Evolutionary conservation across 2,329 filamentous ascomycete species (phyloP), one percentile per base, ranked within the genome.

Genomic region (Hypoxylon sp.): DNA sequence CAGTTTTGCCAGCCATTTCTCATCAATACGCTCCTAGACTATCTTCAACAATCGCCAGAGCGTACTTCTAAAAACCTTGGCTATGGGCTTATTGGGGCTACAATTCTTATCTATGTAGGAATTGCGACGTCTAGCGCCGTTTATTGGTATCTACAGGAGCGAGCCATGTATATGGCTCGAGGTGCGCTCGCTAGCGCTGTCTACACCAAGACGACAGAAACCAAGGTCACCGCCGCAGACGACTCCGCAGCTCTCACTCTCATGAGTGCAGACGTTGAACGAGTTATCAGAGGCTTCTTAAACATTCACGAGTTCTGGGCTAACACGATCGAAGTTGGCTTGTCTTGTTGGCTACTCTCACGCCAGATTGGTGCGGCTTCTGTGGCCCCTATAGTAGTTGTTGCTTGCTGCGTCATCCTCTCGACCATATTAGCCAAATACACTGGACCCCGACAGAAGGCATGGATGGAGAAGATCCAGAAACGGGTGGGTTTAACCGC

Each of bases 301-400:
- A 58, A 55, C 3, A 47, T 75, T 25, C 77, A 78, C 34, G 71
- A 76, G n/a, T 57, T 71, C 5, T 77, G 74, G 75, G 72, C 68
- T 0, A 71, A 62, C 19, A 50, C 65, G 1, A 49, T 78, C 1
- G 72, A 80, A 53, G 70, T 76, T 3, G 71, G 59, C 3, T 44
- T 81, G 1, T 75, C 73, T 0, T 73, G 73, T 41, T 82, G 71
- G 62, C 67, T 82, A 0, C 67, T 83, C 1, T 66, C 78, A n/a
- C 61, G 59, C 3, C 72, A 80, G 46, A 59, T 82, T 0, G 78
- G 79, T 0, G 65, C 68, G 0, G 75, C 78, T 0, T 81, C 77
- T 27, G 61, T 75, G 0, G 73, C 75, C 0, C 78, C 79, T 0
- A 67, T 82, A 4, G 69, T 72, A 0, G 67, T 79, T 2, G 74